Conservation (phyloP, 2,329 filamentous ascomycete species). For the Didymella keratinophila region DNA sequence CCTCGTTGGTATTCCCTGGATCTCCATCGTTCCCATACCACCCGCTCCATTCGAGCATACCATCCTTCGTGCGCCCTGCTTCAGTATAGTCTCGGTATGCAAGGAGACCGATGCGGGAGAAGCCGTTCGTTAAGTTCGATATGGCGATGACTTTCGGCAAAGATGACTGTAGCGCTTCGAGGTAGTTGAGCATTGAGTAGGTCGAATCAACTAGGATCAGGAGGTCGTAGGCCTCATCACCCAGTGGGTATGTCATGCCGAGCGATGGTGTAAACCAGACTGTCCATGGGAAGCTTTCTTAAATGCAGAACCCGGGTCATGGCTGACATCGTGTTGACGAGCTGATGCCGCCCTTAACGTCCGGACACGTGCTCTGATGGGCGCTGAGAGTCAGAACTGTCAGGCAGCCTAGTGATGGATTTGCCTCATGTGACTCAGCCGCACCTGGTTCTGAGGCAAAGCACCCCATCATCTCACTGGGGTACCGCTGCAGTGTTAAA, state of each 20-base stretch:
- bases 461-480: too few relatives aligned
- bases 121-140: constrained; percentile 59
- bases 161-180: constrained; percentile 55
- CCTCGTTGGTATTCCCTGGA: not conserved
- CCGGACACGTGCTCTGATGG: not conserved
- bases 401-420: not conserved
- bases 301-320: not conserved
- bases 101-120: constrained; percentile 60
- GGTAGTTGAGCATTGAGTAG: constrained; percentile 56
- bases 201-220: constrained; percentile 59
- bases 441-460: not conserved
- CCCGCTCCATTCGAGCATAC: constrained; percentile 59
- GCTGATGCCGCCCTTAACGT: not conserved
- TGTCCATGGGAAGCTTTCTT: not conserved
- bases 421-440: not conserved
- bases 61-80: constrained; percentile 14
- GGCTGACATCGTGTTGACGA: constrained; percentile 2
- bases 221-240: constrained; percentile 52
- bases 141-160: constrained; percentile 62
- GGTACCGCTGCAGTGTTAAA: too few relatives aligned
- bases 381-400: constrained; percentile 4
- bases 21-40: constrained; percentile 50
- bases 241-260: not conserved
- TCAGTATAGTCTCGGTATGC: constrained; percentile 61
- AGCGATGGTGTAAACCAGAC: not conserved